Base-by-base conservation (phyloP, 2,329 filamentous ascomycete species). In the Penicillium sp. region DNA sequence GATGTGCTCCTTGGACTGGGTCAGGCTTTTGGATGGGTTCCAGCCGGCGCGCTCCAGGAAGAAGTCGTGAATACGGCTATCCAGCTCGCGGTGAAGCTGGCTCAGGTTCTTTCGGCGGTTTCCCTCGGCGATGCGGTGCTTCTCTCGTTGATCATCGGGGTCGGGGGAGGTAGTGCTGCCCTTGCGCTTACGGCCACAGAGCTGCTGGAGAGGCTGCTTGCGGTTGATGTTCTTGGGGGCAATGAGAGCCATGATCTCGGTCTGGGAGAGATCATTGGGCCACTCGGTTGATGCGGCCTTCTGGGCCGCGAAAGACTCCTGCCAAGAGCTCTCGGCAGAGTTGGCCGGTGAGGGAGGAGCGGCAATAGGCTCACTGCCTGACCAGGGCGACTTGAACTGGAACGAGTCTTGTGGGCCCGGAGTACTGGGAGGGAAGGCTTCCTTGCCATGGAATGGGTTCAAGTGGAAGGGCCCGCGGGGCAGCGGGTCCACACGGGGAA, bases 1-100 rank as follows among this genome's bases (percentile, higher is more conserved):
- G 20, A 74, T 74, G 55, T 75, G 72, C 53, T 75, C 72, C 62
- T 75, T 75, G n/a, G 73, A 75, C 40, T 75, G 69, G 3, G 69
- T 69, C 40, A 73, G 62, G 57, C 69, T 74, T 57, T 75, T 74
- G 33, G 69, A 66, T 20, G 67, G 69, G 46, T 76, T 75, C 72
- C 73, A 76, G 37, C 73, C 72, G 15, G 73, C 73, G 15, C 66
- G 66, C 57, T 73, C 69, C 6, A 75, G 66, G 58, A 74, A 75
- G 58, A 69, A 73, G 55, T 74, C 70, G 47, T 73, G 70, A 33
- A 75, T 68, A 3, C 72, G 70, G 56, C 66, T 67, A 51, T 75
- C 72, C 18, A 75, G 52, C 53, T 74, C 70, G 15, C 71, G 71
- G 51, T 73, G 71, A 23, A 74, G 59, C 57, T 73, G 68, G 59